Percentiles rank a stretch among this genome's conserved stretches.
These are phyloP conservation scores for Steccherinum ochraceum DNA, from an alignment of 768 basidiomycete species.

Conservation along the genomic window DNA sequence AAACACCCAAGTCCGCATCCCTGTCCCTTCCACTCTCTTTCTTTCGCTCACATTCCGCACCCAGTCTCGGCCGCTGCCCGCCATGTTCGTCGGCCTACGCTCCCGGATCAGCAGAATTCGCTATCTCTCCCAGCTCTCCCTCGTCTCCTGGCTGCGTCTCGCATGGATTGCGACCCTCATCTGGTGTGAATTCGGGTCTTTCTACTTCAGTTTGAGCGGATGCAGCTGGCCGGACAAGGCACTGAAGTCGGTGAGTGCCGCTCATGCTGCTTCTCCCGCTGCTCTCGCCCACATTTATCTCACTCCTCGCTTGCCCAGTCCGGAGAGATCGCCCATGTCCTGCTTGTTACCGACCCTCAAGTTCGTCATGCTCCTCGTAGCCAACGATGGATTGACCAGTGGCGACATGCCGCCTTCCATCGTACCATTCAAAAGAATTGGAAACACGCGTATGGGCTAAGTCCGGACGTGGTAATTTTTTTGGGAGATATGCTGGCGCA, in stretches of 20 bases:
- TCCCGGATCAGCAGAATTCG: neutral
- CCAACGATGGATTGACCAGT: constrained; percentile 1
- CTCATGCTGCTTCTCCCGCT: neutral
- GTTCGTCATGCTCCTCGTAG: constrained; percentile 35
- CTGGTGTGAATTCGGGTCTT: constrained; percentile 64
- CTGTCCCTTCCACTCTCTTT: neutral
- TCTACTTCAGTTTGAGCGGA: constrained; percentile 34
- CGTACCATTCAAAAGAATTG: constrained; percentile 79
- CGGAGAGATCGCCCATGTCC: constrained; percentile 37
- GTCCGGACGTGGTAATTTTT: constrained; percentile 75
- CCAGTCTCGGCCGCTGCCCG: neutral
- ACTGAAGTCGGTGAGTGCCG: constrained; percentile 10
- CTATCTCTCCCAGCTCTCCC: neutral
- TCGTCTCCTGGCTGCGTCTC: constrained; percentile 12
- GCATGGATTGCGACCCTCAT: constrained; percentile 58
- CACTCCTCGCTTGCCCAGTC: neutral
- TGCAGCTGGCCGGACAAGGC: constrained; percentile 54
- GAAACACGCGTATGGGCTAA: constrained; percentile 50
- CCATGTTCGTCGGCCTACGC: neutral
- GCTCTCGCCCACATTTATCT: neutral
- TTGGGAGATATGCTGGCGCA: constrained; percentile 90
- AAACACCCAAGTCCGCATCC: too few species aligned
- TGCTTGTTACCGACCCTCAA: constrained; percentile 84
- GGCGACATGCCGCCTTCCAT: constrained; percentile 46
- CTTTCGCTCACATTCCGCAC: neutral